Base-by-base conservation (phyloP, 495 filamentous ascomycete species). In the Darksidea phi region DNA sequence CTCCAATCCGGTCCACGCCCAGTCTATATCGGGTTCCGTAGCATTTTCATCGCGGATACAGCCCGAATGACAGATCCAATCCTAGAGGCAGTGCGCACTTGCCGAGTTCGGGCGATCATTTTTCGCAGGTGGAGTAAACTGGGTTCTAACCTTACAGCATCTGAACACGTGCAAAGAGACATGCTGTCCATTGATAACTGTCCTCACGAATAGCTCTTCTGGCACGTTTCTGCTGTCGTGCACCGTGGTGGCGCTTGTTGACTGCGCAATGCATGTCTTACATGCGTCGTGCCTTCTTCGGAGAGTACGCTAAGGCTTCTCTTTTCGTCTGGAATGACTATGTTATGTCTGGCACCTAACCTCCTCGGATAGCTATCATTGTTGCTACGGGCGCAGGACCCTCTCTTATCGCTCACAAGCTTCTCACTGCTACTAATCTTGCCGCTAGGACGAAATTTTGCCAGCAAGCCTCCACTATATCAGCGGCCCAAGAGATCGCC, bases 21-120 rank as follows among this genome's bases (percentile, higher is more conserved):
- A 1, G 92, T 97, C 17, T 98, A 98, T 59, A 90, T 98, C 53
- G 94, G 94, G 1, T 98, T 98, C 67, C 94, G 94, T 6, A 95
- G 90, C 1, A 93, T 98, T 52, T 88, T 95, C 12, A 91, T 98
- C 12, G 84, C 86, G 0, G 93, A 98, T 70, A 87, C 91, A 12
- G 83, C 81, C 32, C 89, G 89, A 4, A 57, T 79, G 97, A 96
- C 92, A 32, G 82, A 84, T 61, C 91, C 91, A 0, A 87, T 98
- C n/a, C 85, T 98, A 36, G 88, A 95, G 49, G 90, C 90, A 0
- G 89, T 97, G 4, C 74, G 25, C 95, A 97, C 71, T 90, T 92
- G 15, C 97, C 92, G 93, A 93, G 83, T 88, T 15, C 80, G 90
- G 20, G 89, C 88, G 2, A 72, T 95, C 0, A 81, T 95, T 2